phyloP scores from a whole-genome alignment of 768 basidiomycete species.

The Neoboletus subvelutipes region DNA sequence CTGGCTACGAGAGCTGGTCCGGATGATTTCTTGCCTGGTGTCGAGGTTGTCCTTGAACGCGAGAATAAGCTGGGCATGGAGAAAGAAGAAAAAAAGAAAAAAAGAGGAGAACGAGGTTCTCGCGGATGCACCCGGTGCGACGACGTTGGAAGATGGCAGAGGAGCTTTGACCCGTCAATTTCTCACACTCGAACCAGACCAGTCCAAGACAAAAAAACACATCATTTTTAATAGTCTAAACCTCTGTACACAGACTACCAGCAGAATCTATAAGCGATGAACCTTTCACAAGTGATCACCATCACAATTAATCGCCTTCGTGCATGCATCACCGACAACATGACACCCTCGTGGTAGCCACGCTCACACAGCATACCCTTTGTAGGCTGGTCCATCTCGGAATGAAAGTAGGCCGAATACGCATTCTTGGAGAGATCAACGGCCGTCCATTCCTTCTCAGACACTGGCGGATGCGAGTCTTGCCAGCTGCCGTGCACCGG shows the following conservation, averaged over 20 bases:
- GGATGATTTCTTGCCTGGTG: constrained; percentile 44
- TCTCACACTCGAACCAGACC: constrained; percentile 21
- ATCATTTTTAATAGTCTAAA: no score
- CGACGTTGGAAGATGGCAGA: constrained; percentile 5
- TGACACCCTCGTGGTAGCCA: neutral
- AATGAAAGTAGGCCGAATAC: neutral
- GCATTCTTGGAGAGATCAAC: no score
- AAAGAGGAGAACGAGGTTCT: neutral
- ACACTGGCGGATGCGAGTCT: neutral
- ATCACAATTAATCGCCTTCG: neutral
- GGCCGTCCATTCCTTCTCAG: no score
- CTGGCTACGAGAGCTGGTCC: constrained; percentile 6
- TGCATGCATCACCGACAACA: neutral
- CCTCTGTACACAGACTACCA: no score
- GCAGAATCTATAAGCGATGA: no score
- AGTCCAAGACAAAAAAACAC: no score
- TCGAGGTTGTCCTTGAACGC: constrained; percentile 62
- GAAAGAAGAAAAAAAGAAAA: constrained; percentile 7
- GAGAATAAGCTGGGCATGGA: constrained; percentile 77
- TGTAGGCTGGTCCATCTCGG: no score
- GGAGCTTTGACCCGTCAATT: constrained; percentile 13
- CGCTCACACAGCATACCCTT: neutral
- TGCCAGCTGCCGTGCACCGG: no score
- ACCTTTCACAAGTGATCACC: no score
- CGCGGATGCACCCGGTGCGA: constrained; percentile 13